A percentile compares a stretch with the other conserved stretches of the same genome.
Conservation (phyloP, 345 rosid species). For the Populus tremula region DNA sequence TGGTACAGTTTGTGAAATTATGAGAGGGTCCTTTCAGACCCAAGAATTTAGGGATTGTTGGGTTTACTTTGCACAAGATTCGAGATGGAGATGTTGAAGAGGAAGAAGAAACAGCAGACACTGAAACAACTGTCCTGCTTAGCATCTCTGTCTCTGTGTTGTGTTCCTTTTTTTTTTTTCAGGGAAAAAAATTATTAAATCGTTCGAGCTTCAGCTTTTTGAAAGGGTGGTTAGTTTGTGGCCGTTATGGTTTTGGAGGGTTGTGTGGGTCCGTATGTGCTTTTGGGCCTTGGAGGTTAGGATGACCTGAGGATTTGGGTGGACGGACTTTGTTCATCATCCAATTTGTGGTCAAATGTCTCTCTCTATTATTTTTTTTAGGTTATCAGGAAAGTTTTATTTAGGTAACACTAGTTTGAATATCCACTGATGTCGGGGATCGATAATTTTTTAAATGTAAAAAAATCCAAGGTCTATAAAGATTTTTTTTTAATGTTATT, state of each 20-base stretch:
- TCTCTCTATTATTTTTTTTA: not conserved
- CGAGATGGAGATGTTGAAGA: slow-evolving; percentile 23
- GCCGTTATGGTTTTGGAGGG: slow-evolving; percentile 21
- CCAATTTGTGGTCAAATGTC: not conserved
- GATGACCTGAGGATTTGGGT: slow-evolving; percentile 24
- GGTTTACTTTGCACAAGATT: slow-evolving; percentile 18
- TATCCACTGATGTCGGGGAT: no score
- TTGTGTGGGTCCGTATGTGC: not conserved
- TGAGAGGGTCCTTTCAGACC: slow-evolving; percentile 19
- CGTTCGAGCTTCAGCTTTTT: not conserved
- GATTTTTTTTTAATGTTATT: no score
- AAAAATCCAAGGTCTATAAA: no score
- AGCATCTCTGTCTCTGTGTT: slow-evolving; percentile 33
- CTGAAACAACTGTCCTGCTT: slow-evolving; percentile 33
- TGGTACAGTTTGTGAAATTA: slow-evolving; percentile 6
- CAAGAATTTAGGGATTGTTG: slow-evolving; percentile 13
- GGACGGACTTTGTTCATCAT: slow-evolving; percentile 14
- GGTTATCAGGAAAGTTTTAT: not conserved
- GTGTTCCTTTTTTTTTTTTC: not conserved
- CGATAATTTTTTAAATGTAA: no score
- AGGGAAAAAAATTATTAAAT: not conserved
- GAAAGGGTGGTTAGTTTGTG: slow-evolving; percentile 20
- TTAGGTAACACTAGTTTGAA: not conserved
- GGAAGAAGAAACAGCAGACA: slow-evolving; percentile 22
- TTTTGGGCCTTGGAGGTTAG: not conserved